These are phyloP conservation scores for Smittium culicis DNA, from an alignment of 371 early-diverging fungal species.

Conservation along the genomic window DNA sequence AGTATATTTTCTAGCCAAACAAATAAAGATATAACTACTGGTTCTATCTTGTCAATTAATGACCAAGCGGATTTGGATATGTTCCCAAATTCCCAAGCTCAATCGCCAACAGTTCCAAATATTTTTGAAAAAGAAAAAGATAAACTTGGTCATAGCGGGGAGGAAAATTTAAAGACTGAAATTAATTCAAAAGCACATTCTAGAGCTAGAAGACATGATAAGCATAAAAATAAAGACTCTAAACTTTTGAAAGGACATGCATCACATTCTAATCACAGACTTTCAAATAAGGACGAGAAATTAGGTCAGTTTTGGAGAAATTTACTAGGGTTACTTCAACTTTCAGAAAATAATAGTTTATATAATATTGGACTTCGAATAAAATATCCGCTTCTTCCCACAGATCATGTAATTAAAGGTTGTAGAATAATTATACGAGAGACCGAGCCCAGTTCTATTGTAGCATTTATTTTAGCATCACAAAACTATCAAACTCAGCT, in stretches of 20 bases:
- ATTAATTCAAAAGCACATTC: not conserved
- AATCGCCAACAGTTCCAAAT: not conserved
- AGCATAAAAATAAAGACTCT: not conserved
- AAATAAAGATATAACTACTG: too few relatives aligned
- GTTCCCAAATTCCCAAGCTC: not conserved
- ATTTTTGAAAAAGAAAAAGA: not conserved
- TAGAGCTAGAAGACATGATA: not conserved
- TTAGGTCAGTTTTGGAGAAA: constrained; percentile 2
- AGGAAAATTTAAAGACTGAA: too few relatives aligned
- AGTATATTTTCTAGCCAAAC: too few relatives aligned
- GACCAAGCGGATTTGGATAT: too few relatives aligned
- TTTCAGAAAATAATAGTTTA: not conserved
- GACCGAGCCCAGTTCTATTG: constrained; percentile 84
- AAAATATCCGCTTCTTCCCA: constrained; percentile 36
- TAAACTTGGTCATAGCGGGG: not conserved
- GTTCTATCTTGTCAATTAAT: too few relatives aligned
- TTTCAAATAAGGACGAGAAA: not conserved
- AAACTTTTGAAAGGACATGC: not conserved
- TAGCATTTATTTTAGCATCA: constrained; percentile 68
- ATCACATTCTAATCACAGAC: not conserved
- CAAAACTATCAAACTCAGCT: constrained; percentile 23
- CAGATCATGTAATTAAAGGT: constrained; percentile 72
- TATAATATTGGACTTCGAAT: constrained; percentile 15
- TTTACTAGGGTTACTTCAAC: not conserved
- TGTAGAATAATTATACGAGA: constrained; percentile 75